Base-by-base conservation (phyloP, 768 basidiomycete genomes). In the Ramaria rubella region DNA sequence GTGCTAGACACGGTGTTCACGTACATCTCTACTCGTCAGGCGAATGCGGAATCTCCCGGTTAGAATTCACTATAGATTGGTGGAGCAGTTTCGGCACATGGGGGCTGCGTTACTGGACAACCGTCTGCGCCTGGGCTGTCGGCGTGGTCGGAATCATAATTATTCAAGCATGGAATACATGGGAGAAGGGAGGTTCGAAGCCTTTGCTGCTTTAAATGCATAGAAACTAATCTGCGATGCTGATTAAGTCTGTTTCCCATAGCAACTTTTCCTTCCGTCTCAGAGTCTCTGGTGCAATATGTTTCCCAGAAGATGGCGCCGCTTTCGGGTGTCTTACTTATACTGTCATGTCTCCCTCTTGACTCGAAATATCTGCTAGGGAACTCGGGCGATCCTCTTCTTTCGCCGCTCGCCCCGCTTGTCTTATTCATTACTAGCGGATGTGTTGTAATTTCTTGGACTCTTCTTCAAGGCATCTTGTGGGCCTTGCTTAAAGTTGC, bases 51-150 rank as follows among this genome's bases (percentile, higher is more conserved):
- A 74, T 70, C 17, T 62, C 59, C 54, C 65, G 51, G 15, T 60
- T 94, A 3, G 62, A 67, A 2, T 65, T 95, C n/a, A 69, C 70
- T 14, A 65, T 95, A 6, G 89, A 94, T 65, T 83, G 84, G 82
- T 73, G 75, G 68, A 75, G 79, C 9, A 90, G 86, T 1, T 57
- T 90, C 5, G 90, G 89, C 2, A 77, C 87, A 34, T 77, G 82
- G 67, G 82, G 83, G 1, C 72, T 83, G 17, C 77, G 95, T 23
- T 97, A 91, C 70, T 79, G 86, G 46, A 85, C 81, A 30, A 83
- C 84, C 2, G 63, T 89, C 0, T 73, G 85, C 3, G 78, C 79
- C 26, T 96, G 94, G 87, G 76, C 83, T 2, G 72, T 86, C 2
- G 91, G 87, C 4, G 69, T 90, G n/a, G 79, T 83, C 1, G 73